phyloP scores from a whole-genome alignment of 2,329 filamentous ascomycete species.

The Penicillium frequentans region DNA sequence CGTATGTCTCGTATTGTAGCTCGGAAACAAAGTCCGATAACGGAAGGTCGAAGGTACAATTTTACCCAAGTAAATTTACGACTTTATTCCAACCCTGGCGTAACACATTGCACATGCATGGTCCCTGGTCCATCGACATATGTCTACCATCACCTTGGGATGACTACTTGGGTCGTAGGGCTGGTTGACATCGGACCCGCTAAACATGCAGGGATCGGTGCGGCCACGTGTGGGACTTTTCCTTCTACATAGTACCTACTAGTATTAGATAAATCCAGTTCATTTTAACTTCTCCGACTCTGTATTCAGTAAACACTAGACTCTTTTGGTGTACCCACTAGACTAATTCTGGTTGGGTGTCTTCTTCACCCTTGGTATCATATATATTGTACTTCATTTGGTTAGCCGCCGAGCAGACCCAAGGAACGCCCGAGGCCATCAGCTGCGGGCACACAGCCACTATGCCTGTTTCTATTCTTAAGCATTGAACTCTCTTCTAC shows the following conservation, averaged over 20 bases:
- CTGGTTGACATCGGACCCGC: slow-evolving; percentile 1
- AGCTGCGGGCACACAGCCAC: slow-evolving; percentile 12
- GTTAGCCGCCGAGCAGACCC: slow-evolving; percentile 12
- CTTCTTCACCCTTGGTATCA: background rate
- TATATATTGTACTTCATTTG: slow-evolving; percentile 1
- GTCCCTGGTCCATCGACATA: background rate
- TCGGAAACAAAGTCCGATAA: background rate
- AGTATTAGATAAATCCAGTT: background rate
- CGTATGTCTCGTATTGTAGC: background rate
- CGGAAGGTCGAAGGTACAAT: background rate
- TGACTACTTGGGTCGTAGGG: background rate
- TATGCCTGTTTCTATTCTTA: slow-evolving; percentile 12
- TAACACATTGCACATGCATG: background rate
- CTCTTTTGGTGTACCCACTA: background rate
- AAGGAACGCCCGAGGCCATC: slow-evolving; percentile 1
- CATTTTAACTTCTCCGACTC: background rate
- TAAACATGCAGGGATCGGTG: background rate
- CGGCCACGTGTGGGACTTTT: background rate
- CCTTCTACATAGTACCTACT: background rate
- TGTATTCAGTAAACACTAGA: too few relatives aligned
- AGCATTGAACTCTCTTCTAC: background rate
- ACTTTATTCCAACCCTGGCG: background rate
- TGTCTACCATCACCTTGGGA: background rate
- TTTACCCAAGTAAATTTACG: too few relatives aligned
- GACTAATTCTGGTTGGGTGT: background rate